These are phyloP conservation scores for Linum usitatissimum DNA, from an alignment of 345 rosid species.

Conservation along the genomic window DNA sequence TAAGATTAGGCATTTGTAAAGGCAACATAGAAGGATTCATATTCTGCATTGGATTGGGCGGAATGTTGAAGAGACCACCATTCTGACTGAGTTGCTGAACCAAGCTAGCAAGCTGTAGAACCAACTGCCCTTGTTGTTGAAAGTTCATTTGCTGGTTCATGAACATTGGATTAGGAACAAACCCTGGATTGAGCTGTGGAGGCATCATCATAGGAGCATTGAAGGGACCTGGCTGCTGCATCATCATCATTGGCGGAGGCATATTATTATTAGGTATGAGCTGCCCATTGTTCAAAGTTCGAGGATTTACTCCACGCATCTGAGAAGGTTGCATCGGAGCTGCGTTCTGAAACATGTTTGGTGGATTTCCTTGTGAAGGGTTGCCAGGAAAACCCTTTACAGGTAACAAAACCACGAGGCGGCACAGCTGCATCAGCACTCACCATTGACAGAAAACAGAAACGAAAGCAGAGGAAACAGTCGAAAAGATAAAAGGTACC, in stretches of 20 bases:
- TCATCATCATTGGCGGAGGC: slow-evolving; percentile 27
- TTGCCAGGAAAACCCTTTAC: background rate
- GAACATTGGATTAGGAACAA: slow-evolving; percentile 11
- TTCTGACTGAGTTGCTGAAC: slow-evolving; percentile 28
- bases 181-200: background rate
- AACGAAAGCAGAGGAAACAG: background rate
- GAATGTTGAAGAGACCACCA: slow-evolving; percentile 27
- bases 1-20: slow-evolving; percentile 20
- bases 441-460: background rate
- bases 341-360: background rate
- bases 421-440: background rate
- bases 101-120: slow-evolving; percentile 19
- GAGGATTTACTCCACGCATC: slow-evolving; percentile 28
- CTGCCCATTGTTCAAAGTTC: slow-evolving; percentile 18
- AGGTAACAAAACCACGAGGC: background rate
- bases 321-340: slow-evolving; percentile 26
- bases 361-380: slow-evolving; percentile 10
- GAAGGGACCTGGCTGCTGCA: slow-evolving; percentile 24
- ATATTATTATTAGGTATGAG: slow-evolving; percentile 13
- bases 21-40: slow-evolving; percentile 27
- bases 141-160: slow-evolving; percentile 23
- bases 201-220: slow-evolving; percentile 21
- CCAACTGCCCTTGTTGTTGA: slow-evolving; percentile 27
- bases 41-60: slow-evolving; percentile 25
- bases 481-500: background rate